Percentiles rank a stretch among this genome's conserved stretches.
Evolutionary conservation across 768 basidiomycete species (phyloP).

Genomic region (Dictyophora rubrovolvata): DNA sequence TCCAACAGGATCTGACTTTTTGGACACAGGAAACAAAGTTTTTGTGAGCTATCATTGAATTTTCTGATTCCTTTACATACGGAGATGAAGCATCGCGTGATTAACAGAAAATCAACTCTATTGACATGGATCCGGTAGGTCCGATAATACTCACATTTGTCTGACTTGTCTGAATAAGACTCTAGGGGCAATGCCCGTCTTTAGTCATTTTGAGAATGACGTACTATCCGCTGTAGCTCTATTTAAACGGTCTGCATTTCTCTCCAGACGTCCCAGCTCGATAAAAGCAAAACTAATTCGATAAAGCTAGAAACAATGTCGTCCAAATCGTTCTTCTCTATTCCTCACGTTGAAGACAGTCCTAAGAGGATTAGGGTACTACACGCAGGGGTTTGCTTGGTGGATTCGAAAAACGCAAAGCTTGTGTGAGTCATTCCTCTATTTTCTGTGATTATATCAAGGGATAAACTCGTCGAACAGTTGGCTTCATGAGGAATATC

Average conservation of each 20-base stretch:
- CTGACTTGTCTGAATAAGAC: too few species aligned
- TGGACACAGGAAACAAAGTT: too few species aligned
- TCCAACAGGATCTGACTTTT: too few species aligned
- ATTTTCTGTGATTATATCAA: not conserved
- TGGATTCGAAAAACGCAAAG: constrained; percentile 46
- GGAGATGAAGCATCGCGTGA: too few species aligned
- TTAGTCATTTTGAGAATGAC: too few species aligned
- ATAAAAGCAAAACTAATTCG: not conserved
- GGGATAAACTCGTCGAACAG: constrained; percentile 21
- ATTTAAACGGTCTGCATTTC: too few species aligned
- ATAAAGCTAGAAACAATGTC: not conserved
- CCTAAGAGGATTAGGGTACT: constrained; percentile 45
- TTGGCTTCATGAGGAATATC: constrained; percentile 49
- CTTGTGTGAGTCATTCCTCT: constrained; percentile 40
- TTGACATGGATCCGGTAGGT: not conserved
- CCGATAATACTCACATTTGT: not conserved
- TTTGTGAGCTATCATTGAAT: too few species aligned
- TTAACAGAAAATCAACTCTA: too few species aligned
- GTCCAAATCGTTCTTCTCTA: constrained; percentile 19
- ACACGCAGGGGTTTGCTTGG: constrained; percentile 38
- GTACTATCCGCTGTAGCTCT: too few species aligned
- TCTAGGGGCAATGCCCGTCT: too few species aligned
- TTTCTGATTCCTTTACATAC: too few species aligned
- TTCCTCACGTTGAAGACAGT: constrained; percentile 38
- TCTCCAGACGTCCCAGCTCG: too few species aligned